Base-by-base conservation (phyloP, 345 rosid species). In the Boechera divaricarpa region DNA sequence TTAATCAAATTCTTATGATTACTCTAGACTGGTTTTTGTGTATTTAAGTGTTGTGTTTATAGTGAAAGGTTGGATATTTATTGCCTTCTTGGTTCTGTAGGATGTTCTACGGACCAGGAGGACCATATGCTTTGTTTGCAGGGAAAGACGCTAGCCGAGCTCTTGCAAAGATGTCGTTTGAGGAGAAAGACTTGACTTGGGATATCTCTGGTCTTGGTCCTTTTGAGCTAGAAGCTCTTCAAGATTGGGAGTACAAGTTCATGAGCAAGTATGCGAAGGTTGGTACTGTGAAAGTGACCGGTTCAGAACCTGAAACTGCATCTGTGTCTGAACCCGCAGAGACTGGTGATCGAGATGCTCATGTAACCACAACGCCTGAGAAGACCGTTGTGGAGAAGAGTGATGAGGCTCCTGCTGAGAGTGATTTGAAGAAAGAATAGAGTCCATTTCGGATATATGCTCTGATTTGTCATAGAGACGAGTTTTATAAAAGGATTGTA, bases 161-260 rank as follows among this genome's bases (percentile, higher is more conserved):
- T 33, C 98, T 96, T 61, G 98, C 99, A n/a, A 96, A 91, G 87
- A 96, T 96, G 98, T 96, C 99, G 3, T 96, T 96, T 41, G 99
- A 96, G 56, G 97, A 91, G 2, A 87, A 86, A 75, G 99, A 96
- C 68, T 75, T 96, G 76, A 96, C 97, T 1, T 92, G 93, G 44
- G 99, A 96, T 75, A 86, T 89, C 65, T 90, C 99, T 12, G 98
- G 97, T 67, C 98, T 96, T 48, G 95, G 98, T 63, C 92, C 98
- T 1, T 93, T 84, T 47, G 99, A 96, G 85, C 74, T 96, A 61
- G 99, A 93, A 5, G 93, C 99, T n/a, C 84, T 96, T 84, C 97
- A 89, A 74, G 99, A 96, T 78, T 96, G 99, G 99, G 98, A 96
- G 72, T 91, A 86, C 87, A 93, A 93, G 89, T 96, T 96, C 86